phyloP scores from a whole-genome alignment of 2,329 filamentous ascomycete species.

The Fusarium continuum region DNA sequence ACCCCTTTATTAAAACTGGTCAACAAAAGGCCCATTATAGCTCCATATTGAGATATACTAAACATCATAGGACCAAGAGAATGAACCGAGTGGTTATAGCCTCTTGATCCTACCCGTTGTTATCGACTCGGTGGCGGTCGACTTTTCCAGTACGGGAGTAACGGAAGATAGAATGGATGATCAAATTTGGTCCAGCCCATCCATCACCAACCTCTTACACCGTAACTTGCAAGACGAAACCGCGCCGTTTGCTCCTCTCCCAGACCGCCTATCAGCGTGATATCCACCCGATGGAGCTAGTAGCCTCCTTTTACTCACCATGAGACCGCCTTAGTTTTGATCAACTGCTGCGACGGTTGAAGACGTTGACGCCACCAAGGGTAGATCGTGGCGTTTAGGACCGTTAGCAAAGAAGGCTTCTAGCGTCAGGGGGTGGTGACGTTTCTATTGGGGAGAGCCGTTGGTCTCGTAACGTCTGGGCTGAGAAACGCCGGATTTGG shows the following conservation, averaged over 20 bases:
- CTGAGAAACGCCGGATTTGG: conserved; percentile 25
- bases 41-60: neutral
- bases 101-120: neutral
- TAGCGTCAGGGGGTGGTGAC: conserved; percentile 26
- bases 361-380: conserved; percentile 24
- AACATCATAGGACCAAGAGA: conserved; percentile 10
- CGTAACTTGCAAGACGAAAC: conserved; percentile 1
- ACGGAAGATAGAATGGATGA: neutral
- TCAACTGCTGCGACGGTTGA: conserved; percentile 11
- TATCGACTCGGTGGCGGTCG: conserved; percentile 14
- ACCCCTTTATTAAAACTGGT: neutral
- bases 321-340: neutral
- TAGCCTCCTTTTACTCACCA: conserved; percentile 1
- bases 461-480: conserved; percentile 19
- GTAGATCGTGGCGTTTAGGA: conserved; percentile 28
- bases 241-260: neutral
- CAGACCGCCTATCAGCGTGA: conserved; percentile 2
- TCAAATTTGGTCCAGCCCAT: neutral
- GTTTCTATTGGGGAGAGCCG: conserved; percentile 3
- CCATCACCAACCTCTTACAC: conserved; percentile 9
- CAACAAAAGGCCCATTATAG: neutral
- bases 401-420: conserved; percentile 13
- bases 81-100: conserved; percentile 12
- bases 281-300: neutral
- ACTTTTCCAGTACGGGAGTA: neutral